Evolutionary conservation across 116 monocot species (phyloP).

Genomic region (Trichopus zeylanicus): DNA sequence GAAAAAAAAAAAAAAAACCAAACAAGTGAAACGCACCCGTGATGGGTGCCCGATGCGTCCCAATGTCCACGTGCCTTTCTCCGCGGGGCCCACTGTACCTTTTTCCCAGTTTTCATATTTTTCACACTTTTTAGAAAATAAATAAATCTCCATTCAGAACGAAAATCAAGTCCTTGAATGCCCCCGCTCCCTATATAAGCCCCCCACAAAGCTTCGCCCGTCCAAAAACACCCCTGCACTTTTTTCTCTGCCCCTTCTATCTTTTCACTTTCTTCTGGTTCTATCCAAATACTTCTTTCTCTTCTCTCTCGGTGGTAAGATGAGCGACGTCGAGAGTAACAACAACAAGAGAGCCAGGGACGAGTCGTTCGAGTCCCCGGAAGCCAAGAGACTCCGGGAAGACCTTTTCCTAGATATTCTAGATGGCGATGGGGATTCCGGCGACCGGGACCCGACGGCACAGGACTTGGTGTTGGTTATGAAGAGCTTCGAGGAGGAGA

Average conservation of each 20-base stretch:
- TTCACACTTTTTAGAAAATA: background rate
- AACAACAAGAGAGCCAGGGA: background rate
- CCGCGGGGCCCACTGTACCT: background rate
- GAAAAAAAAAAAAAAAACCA: background rate
- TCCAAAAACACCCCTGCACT: constrained; percentile 10
- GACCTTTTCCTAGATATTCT: background rate
- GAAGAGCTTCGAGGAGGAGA: background rate
- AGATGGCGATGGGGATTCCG: background rate
- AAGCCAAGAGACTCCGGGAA: background rate
- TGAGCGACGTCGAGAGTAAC: background rate
- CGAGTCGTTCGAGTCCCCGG: background rate
- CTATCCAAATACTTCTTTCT: background rate
- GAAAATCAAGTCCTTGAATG: background rate
- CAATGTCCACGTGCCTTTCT: background rate
- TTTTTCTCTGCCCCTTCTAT: background rate
- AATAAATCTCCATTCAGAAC: background rate
- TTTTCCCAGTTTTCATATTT: background rate
- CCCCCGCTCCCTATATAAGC: constrained; percentile 3
- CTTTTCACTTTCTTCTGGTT: background rate
- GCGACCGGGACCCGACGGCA: background rate
- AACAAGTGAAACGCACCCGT: background rate
- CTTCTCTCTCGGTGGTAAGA: background rate
- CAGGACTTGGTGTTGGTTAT: background rate
- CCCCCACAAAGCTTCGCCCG: background rate
- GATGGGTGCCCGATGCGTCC: constrained; percentile 2